Evolutionary conservation across 2,329 filamentous ascomycete species (phyloP), one percentile per base, ranked within the genome.

Genomic region (Sarocladiaceae sp.): DNA sequence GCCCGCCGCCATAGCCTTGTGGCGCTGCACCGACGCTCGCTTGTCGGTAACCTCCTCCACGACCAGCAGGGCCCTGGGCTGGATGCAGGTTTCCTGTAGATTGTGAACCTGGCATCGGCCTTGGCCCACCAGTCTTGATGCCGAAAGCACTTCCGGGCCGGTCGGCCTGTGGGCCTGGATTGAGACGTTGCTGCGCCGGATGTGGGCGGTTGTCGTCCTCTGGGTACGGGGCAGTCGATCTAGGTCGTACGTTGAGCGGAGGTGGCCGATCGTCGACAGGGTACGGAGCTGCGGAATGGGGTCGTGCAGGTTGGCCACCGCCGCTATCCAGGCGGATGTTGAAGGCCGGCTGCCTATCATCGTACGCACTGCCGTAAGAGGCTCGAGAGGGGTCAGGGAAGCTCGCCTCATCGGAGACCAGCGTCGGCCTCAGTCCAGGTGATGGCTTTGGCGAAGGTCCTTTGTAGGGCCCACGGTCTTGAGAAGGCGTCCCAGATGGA

Each of bases 191-290:
- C 18, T 43, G 40, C 11, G n/a, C 4, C 6, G 26, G 40, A 6
- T 27, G 29, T 16, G 40, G 40, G 40, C 26, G 26, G 43, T 66
- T 55, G 43, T 77, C 74, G 45, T 77, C 73, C 33, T 76, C 74
- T 3, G 74, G 74, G 48, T 78, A 78, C 0, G 74, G 74, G 0
- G 69, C 69, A 3, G 63, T 59, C 3, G 74, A 73, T 45, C 66
- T 67, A 3, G 73, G 64, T 27, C 73, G 65, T 41, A 53, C 58
- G 15, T 60, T 67, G 34, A 72, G 58, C n/a, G 69, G 71, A 37
- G 73, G 68, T 16, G 79, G 74, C 44, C 70, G 68, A 51, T 85
- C 81, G 51, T 86, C 83, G 41, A 82, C 73, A 0, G 85, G 85
- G 54, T 89, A 89, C 1, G 85, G 85, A 2, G 80, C 80, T 18